Conservation (phyloP, 371 early-diverging fungal species). For the Conidiobolus incongruus region DNA sequence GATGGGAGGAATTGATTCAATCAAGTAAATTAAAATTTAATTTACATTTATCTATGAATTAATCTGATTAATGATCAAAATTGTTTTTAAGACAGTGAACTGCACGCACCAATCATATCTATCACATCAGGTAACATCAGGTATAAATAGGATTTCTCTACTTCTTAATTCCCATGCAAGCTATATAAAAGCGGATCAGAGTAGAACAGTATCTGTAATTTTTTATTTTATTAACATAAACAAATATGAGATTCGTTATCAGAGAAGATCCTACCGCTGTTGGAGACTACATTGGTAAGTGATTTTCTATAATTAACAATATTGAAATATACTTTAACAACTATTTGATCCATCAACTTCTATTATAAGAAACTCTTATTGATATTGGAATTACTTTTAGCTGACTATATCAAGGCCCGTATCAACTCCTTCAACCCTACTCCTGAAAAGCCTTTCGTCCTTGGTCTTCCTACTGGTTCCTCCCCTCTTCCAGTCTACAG, state of each 20-base stretch:
- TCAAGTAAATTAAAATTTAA: too few relatives aligned
- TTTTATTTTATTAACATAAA: slow-evolving; percentile 3
- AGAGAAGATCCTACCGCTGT: slow-evolving; percentile 40
- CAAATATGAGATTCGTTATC: slow-evolving; percentile 39
- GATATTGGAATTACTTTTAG: slow-evolving; percentile 15
- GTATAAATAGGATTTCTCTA: too few relatives aligned
- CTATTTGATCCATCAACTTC: neutral
- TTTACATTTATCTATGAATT: too few relatives aligned
- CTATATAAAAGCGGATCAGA: too few relatives aligned
- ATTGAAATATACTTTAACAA: neutral
- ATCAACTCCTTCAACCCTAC: slow-evolving; percentile 58
- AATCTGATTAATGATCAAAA: too few relatives aligned
- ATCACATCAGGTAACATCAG: too few relatives aligned
- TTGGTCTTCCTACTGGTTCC: slow-evolving; percentile 70
- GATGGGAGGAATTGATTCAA: too few relatives aligned
- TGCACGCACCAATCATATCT: too few relatives aligned
- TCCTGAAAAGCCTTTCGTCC: slow-evolving; percentile 48
- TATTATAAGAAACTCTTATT: slow-evolving; percentile 1
- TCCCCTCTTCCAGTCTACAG: slow-evolving; percentile 59
- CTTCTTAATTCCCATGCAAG: too few relatives aligned
- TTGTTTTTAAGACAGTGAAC: too few relatives aligned
- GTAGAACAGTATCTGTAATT: too few relatives aligned
- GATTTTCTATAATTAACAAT: neutral
- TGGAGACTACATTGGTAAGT: slow-evolving; percentile 31
- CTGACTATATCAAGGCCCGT: slow-evolving; percentile 58